Evolutionary conservation across 805 yeast genomes (phyloP).

Genomic region (Ogataea parapolymorpha): DNA sequence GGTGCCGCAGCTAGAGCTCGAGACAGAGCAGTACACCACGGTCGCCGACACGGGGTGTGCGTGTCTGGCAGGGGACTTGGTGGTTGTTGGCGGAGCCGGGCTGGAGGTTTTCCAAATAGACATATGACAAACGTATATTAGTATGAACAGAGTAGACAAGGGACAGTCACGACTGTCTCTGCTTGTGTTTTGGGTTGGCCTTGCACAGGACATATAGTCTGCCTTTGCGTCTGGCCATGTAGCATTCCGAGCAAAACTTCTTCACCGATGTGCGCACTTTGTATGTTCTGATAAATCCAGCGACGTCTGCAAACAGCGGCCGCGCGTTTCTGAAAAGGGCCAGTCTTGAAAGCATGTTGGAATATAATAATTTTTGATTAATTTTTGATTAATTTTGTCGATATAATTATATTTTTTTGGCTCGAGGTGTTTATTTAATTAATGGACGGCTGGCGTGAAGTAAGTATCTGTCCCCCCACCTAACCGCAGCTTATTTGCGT

Average conservation of each 20-base stretch:
- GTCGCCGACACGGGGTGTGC: slow-evolving; percentile 89
- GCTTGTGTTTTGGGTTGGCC: slow-evolving; percentile 89
- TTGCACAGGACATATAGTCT: slow-evolving; percentile 91
- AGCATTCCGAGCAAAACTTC: slow-evolving; percentile 89
- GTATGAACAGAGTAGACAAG: neutral
- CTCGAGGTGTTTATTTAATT: slow-evolving; percentile 7
- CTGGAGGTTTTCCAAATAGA: slow-evolving; percentile 31
- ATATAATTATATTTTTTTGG: neutral
- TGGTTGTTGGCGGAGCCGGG: slow-evolving; percentile 80
- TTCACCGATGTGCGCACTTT: slow-evolving; percentile 91
- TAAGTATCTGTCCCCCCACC: slow-evolving; percentile 25
- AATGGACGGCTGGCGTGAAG: slow-evolving; percentile 56
- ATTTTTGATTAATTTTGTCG: neutral
- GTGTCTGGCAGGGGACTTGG: slow-evolving; percentile 38
- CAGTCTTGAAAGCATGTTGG: slow-evolving; percentile 26
- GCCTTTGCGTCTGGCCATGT: slow-evolving; percentile 92
- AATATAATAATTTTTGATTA: no score
- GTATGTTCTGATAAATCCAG: slow-evolving; percentile 56
- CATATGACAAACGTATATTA: neutral
- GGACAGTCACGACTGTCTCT: slow-evolving; percentile 69
- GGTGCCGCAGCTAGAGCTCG: slow-evolving; percentile 30
- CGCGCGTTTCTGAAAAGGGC: slow-evolving; percentile 22
- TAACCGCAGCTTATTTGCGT: slow-evolving; percentile 32
- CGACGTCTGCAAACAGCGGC: slow-evolving; percentile 18
- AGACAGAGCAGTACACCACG: slow-evolving; percentile 59